These are phyloP conservation scores for Podaxis sp. DNA, from an alignment of 768 basidiomycete species.

Conservation along the genomic window DNA sequence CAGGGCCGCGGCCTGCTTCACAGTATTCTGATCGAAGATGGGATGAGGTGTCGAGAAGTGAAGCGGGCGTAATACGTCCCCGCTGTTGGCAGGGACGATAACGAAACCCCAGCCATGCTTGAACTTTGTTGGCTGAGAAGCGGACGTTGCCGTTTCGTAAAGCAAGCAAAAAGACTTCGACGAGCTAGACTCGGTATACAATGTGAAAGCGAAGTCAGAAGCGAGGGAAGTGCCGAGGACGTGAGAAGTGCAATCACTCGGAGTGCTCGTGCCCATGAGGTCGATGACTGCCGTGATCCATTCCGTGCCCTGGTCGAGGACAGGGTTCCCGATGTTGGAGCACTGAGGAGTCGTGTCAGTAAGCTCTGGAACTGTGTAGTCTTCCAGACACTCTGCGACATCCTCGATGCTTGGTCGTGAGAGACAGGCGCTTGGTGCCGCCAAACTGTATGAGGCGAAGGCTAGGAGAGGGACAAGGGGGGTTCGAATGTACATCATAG, in stretches of 20 bases:
- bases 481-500: not conserved
- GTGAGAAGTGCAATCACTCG: not conserved
- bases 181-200: not conserved
- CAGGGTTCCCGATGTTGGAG: not conserved
- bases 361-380: not conserved
- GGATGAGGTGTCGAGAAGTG: conserved; percentile 13
- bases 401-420: not conserved
- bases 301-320: not conserved
- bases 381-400: not conserved
- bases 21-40: not conserved
- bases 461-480: not conserved
- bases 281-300: not conserved
- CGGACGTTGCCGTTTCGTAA: conserved; percentile 3
- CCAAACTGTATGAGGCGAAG: not conserved
- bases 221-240: not conserved
- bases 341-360: not conserved
- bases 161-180: conserved; percentile 9
- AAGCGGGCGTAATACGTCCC: not conserved
- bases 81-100: conserved; percentile 4
- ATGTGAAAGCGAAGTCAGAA: not conserved
- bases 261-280: not conserved
- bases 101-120: conserved; percentile 10
- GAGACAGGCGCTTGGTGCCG: not conserved
- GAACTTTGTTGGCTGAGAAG: conserved; percentile 2
- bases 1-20: conserved; percentile 2